Evolutionary conservation across 2,329 filamentous ascomycete species (phyloP).

Genomic region (Paraconiothyrium sp.): DNA sequence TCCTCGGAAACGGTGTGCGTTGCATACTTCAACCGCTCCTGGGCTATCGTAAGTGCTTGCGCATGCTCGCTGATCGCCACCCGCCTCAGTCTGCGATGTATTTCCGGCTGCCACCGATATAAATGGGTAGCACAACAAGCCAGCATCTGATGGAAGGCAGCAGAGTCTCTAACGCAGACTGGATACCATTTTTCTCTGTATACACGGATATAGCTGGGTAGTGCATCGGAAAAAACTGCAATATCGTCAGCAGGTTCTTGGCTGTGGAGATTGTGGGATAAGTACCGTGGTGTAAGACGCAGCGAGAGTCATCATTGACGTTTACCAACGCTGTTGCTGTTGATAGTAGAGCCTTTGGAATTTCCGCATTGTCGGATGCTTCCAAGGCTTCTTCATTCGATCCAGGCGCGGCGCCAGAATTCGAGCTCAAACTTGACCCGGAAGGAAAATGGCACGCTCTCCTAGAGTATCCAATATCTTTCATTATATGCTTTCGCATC

Average conservation of each 20-base stretch:
- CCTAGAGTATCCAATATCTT: neutral
- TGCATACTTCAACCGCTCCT: neutral
- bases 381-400: neutral
- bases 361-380: neutral
- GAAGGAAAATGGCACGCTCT: neutral
- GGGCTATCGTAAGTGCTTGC: neutral
- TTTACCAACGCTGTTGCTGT: neutral
- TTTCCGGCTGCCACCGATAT: neutral
- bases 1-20: neutral
- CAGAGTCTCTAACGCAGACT: neutral
- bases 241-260: neutral
- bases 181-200: constrained; percentile 1
- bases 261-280: neutral
- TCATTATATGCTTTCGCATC: neutral
- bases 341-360: neutral
- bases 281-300: neutral
- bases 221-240: neutral
- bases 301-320: neutral
- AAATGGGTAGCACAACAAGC: neutral
- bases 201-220: neutral
- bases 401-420: neutral
- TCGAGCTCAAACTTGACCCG: neutral
- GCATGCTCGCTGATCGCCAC: neutral
- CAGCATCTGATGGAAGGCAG: neutral
- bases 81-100: neutral